Conservation (phyloP, 345 rosid genomes). For the Adansonia digitata region DNA sequence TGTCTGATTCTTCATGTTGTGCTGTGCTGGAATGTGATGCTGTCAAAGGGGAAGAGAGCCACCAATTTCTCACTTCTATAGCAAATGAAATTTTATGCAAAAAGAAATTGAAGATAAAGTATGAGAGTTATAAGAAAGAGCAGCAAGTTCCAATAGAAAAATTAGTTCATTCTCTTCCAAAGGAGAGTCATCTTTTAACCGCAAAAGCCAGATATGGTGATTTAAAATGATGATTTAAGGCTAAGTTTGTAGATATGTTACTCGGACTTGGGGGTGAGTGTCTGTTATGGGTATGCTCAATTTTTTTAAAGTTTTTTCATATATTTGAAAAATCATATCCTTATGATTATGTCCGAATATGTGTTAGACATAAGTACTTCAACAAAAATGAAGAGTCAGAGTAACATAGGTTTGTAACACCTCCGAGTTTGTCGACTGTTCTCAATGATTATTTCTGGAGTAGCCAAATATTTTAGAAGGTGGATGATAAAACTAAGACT, state of each 20-base stretch:
- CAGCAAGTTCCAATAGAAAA: background rate
- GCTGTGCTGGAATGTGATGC: background rate
- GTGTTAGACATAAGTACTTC: too few relatives aligned
- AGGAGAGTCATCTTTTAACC: background rate
- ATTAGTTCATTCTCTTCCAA: background rate
- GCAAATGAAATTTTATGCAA: background rate
- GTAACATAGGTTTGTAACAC: background rate
- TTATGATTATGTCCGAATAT: too few relatives aligned
- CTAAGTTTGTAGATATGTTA: too few relatives aligned
- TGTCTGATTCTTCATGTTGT: background rate
- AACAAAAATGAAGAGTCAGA: too few relatives aligned
- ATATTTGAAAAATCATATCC: too few relatives aligned
- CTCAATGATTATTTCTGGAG: background rate
- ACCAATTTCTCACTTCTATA: background rate
- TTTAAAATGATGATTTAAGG: background rate
- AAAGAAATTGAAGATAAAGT: background rate
- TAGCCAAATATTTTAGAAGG: background rate
- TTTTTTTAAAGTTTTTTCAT: too few relatives aligned
- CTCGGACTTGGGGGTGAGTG: too few relatives aligned
- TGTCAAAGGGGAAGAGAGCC: background rate
- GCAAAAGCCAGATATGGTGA: background rate
- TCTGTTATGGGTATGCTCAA: too few relatives aligned
- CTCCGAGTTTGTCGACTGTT: too few relatives aligned
- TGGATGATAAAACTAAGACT: background rate
- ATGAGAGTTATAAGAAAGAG: background rate